Base-by-base conservation (phyloP, 768 basidiomycete genomes). In the Tephrocybe sp. region DNA sequence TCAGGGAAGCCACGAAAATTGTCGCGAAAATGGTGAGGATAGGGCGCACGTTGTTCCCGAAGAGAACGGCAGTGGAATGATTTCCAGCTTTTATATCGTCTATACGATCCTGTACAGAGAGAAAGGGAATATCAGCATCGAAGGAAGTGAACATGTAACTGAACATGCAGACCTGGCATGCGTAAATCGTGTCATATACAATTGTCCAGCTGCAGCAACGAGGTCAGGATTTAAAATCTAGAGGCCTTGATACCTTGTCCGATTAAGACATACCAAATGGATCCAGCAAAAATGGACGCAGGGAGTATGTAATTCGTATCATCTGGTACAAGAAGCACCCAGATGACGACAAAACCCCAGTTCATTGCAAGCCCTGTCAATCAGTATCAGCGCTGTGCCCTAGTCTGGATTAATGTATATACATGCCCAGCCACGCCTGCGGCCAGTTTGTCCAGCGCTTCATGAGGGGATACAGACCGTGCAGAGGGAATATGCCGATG, bases 11-110 rank as follows among this genome's bases (percentile, higher is more conserved):
- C 34, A 80, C 59, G 59, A 80, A 76, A 1, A 59, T 51, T 1
- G 66, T 47, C 0, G 73, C 70, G 55, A 82, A 75, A 41, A 58
- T 46, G 16, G 70, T 53, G 25, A 82, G 71, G 51, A 79, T 67
- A 1, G 70, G 67, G 19, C 72, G 64, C 12, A 79, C 71, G 21
- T 65, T 56, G 8, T 65, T 56, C 2, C 74, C 76, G 56, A 83
- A 79, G 21, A 80, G 70, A 34, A 83, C 65, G 3, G 81, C 79
- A 44, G 76, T 82, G 8, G 80, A 82, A 60, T 79, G 76, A 51
- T 83, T 73, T 27, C 79, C 78, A 16, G 72, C 79, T 30, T 70
- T 62, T 28, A 74, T 59, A 63, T 83, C 80, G 66, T 84, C 83
- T 31, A 67, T 62, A 54, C 75, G 75, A 65, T 83, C 82, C 69